Percentiles rank a stretch among this genome's conserved stretches.
Conservation (phyloP, 2,329 filamentous ascomycete species). For the Colletotrichum echinochloae region DNA sequence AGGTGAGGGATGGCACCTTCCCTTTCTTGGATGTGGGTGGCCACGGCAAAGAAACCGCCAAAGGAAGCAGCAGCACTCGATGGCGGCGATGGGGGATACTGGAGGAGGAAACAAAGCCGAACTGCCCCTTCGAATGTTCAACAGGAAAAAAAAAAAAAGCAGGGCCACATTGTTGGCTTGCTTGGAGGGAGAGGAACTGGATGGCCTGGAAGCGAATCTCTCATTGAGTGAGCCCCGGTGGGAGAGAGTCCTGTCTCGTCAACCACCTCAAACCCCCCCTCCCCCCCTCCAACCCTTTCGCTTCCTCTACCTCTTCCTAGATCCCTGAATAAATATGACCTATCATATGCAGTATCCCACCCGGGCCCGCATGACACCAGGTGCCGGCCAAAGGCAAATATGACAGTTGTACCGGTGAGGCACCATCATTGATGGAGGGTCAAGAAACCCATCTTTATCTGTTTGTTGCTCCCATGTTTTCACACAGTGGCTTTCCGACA, state of each 20-base stretch:
- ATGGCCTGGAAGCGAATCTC: not conserved
- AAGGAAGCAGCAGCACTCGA: not conserved
- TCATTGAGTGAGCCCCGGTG: not conserved
- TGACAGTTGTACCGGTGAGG: conserved; percentile 8
- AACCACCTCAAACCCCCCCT: not conserved
- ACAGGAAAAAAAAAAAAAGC: not conserved
- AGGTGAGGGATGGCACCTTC: not conserved
- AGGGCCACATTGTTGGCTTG: not conserved
- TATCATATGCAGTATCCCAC: conserved; percentile 29
- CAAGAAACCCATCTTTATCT: not conserved
- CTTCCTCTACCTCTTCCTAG: not conserved
- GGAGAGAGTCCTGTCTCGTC: not conserved
- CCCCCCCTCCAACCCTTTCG: not conserved
- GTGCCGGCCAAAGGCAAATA: not conserved
- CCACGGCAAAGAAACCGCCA: not conserved
- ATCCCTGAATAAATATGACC: conserved; percentile 3
- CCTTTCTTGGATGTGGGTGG: conserved; percentile 3
- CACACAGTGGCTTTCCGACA: not conserved
- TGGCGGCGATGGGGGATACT: not conserved
- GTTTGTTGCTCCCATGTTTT: not conserved
- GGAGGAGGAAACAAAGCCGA: not conserved
- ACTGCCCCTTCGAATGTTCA: not conserved
- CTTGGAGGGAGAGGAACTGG: not conserved
- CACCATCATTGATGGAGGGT: not conserved
- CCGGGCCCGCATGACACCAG: not conserved